phyloP scores from a whole-genome alignment of 2,329 filamentous ascomycete species.

The Escovopsis sp. region DNA sequence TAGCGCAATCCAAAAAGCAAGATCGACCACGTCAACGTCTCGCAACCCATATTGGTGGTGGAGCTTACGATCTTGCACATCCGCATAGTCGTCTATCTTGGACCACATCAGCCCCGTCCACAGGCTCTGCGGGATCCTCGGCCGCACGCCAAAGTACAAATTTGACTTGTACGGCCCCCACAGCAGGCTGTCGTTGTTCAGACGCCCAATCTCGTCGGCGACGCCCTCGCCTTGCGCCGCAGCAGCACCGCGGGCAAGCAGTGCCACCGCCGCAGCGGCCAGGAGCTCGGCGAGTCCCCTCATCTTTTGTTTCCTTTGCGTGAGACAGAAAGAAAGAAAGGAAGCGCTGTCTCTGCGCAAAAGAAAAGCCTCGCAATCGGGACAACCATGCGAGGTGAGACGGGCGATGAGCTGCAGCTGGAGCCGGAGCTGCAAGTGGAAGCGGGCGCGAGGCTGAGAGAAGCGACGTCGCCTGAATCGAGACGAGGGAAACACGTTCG shows the following conservation, averaged over 20 bases:
- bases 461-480: too few species aligned
- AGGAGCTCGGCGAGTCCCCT: slow-evolving; percentile 18
- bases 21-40: too few species aligned
- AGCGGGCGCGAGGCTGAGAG: slow-evolving; percentile 4
- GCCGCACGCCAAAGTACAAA: slow-evolving; percentile 81
- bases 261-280: slow-evolving; percentile 10
- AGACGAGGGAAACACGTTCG: too few species aligned
- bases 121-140: slow-evolving; percentile 67
- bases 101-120: slow-evolving; percentile 80
- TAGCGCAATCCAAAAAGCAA: too few species aligned
- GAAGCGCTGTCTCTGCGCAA: too few species aligned
- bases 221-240: slow-evolving; percentile 21
- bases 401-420: too few species aligned
- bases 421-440: too few species aligned
- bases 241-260: slow-evolving; percentile 12
- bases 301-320: slow-evolving; percentile 10
- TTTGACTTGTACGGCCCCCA: slow-evolving; percentile 96
- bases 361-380: too few species aligned
- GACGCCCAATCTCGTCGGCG: slow-evolving; percentile 31
- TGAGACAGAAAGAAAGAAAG: too few species aligned
- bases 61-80: slow-evolving; percentile 55
- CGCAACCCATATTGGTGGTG: background rate
- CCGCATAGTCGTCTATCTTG: slow-evolving; percentile 63
- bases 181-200: slow-evolving; percentile 70
- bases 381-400: too few species aligned